phyloP scores from a whole-genome alignment of 305 asterid species.

The Caryopteris hybrid region DNA sequence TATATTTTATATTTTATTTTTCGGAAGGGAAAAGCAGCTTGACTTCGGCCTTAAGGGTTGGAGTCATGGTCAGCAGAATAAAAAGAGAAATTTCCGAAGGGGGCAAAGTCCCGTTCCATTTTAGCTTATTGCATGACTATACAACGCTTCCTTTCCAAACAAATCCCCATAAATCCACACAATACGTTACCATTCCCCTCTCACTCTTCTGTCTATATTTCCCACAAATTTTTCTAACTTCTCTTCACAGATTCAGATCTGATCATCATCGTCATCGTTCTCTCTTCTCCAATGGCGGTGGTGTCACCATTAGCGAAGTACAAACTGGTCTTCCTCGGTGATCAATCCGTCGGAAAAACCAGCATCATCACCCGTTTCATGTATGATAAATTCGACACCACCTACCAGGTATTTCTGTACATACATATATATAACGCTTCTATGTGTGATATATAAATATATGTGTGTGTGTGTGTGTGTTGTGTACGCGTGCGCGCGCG shows the following conservation, averaged over 20 bases:
- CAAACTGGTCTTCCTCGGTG: slow-evolving; percentile 79
- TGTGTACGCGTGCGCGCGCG: too few relatives aligned
- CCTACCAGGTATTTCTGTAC: slow-evolving; percentile 55
- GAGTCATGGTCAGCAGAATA: background rate
- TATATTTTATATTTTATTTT: too few relatives aligned
- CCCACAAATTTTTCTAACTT: slow-evolving; percentile 13
- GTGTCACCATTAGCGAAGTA: slow-evolving; percentile 86
- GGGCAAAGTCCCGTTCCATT: background rate
- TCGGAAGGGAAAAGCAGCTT: too few relatives aligned
- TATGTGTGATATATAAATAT: too few relatives aligned
- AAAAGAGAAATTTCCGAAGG: background rate
- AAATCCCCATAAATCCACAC: background rate
- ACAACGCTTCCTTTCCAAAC: background rate
- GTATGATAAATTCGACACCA: too few relatives aligned
- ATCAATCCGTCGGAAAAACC: too few relatives aligned
- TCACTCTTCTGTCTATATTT: background rate
- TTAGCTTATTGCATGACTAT: slow-evolving; percentile 14
- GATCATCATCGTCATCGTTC: slow-evolving; percentile 22
- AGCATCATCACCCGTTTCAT: too few relatives aligned
- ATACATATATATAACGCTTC: too few relatives aligned
- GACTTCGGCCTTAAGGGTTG: too few relatives aligned
- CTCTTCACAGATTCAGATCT: slow-evolving; percentile 33
- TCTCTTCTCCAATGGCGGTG: slow-evolving; percentile 54
- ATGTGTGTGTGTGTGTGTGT: too few relatives aligned
- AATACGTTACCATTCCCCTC: slow-evolving; percentile 9